These are phyloP conservation scores for Populus hybrid DNA, from an alignment of 441 rosid species.

Conservation along the genomic window DNA sequence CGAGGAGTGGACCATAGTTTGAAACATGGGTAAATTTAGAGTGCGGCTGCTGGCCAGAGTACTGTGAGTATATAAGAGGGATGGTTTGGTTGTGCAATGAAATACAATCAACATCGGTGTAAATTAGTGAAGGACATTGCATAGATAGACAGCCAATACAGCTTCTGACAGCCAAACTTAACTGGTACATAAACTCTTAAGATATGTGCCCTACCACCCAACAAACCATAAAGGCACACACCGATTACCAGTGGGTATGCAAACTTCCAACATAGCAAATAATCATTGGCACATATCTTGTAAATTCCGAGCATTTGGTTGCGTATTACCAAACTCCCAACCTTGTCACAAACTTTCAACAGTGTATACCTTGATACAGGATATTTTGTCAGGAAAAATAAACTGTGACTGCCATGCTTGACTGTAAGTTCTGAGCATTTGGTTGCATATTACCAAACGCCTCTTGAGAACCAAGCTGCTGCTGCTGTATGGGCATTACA, in stretches of 20 bases:
- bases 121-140: neutral
- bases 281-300: conserved; percentile 24
- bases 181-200: neutral
- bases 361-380: no score
- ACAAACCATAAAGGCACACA: no score
- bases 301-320: conserved; percentile 59
- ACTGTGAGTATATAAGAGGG: neutral
- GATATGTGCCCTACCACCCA: neutral
- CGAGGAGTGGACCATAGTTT: neutral
- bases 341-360: no score
- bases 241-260: no score
- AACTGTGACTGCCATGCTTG: conserved; percentile 54
- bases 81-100: neutral
- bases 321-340: conserved; percentile 53
- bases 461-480: conserved; percentile 59
- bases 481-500: conserved; percentile 57
- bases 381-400: no score
- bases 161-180: neutral
- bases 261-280: no score
- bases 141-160: neutral
- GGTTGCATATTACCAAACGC: conserved; percentile 59
- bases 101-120: no score
- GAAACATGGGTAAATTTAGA: neutral
- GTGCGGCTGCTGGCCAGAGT: neutral
- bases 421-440: conserved; percentile 67